Base-by-base conservation (phyloP, 495 filamentous ascomycete species). In the Immersiella caudata region DNA sequence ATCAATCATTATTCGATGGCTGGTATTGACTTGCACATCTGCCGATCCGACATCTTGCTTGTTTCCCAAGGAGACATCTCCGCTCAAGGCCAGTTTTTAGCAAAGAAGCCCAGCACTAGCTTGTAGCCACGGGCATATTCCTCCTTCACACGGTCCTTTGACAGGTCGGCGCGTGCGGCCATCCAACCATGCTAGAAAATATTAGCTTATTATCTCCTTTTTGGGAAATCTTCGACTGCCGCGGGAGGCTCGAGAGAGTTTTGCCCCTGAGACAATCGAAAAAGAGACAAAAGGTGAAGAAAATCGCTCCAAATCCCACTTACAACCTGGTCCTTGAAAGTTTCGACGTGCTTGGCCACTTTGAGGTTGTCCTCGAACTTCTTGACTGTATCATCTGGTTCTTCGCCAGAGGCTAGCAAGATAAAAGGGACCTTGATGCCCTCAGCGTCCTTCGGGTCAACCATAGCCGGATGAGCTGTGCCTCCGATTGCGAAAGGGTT, bases 391-490 rank as follows among this genome's bases (percentile, higher is more conserved):
- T 88, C 84, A 0, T 78, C 72, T 7, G 82, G 75, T 78, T 93
- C 90, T 68, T 93, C 90, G 75, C 83, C 82, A 2, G 88, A 90
- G 3, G 90, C 89, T 16, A 93, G 82, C 73, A 91, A 70, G 33
- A 83, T 83, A 52, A 91, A 78, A 0, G 90, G 90, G 6, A 92
- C 78, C 68, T 83, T 87, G 71, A 93, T 89, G 9, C 65, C 74
- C 74, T 83, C 81, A 40, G 92, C 92, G 50, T 92, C 93, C 14
- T 86, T 80, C 9, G 93, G 87, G 69, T 94, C 91, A 16, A 97
- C 86, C 91, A 96, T 93, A 25, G 93, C 94, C 1, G 94, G 95
- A 78, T 97, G 94, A 68, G 82, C 83, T 71, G 91, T 86, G 12
- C 87, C 89, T 1, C 80, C 91, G 1, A 87, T 86, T 65, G 86